phyloP scores from a whole-genome alignment of 805 yeast genomes.

The Candida stauntonica region DNA sequence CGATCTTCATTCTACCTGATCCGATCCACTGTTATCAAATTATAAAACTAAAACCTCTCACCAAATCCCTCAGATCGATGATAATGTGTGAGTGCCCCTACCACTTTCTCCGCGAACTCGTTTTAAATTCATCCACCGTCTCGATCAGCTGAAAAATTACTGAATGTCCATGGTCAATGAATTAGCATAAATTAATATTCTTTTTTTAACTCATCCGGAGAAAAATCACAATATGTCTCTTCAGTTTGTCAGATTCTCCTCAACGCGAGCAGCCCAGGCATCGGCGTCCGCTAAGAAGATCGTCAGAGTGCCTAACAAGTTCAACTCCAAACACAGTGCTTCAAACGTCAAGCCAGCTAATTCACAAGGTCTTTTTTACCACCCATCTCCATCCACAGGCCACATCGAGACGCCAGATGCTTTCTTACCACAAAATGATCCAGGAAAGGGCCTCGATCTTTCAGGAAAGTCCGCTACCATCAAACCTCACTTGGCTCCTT shows the following conservation, averaged over 20 bases:
- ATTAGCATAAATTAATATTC: too few species aligned
- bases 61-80: background rate
- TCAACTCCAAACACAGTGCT: slow-evolving; percentile 59
- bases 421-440: slow-evolving; percentile 60
- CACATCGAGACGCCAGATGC: slow-evolving; percentile 58
- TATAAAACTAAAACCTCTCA: background rate
- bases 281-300: slow-evolving; percentile 11
- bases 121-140: background rate
- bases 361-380: slow-evolving; percentile 50
- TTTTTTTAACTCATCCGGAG: too few species aligned
- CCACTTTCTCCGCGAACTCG: background rate
- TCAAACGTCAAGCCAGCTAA: slow-evolving; percentile 51
- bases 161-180: too few species aligned
- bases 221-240: background rate
- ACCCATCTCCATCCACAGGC: slow-evolving; percentile 61
- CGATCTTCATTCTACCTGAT: background rate
- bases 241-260: slow-evolving; percentile 8
- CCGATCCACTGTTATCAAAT: background rate
- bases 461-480: slow-evolving; percentile 19
- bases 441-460: slow-evolving; percentile 40
- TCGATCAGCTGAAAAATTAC: too few species aligned
- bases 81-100: background rate
- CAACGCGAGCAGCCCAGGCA: slow-evolving; percentile 3
- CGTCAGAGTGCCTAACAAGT: slow-evolving; percentile 46
- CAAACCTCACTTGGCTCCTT: slow-evolving; percentile 29